Evolutionary conservation across 1,284 basidiomycete genomes (phyloP).

Genomic region (Afroboletus lepidellus): DNA sequence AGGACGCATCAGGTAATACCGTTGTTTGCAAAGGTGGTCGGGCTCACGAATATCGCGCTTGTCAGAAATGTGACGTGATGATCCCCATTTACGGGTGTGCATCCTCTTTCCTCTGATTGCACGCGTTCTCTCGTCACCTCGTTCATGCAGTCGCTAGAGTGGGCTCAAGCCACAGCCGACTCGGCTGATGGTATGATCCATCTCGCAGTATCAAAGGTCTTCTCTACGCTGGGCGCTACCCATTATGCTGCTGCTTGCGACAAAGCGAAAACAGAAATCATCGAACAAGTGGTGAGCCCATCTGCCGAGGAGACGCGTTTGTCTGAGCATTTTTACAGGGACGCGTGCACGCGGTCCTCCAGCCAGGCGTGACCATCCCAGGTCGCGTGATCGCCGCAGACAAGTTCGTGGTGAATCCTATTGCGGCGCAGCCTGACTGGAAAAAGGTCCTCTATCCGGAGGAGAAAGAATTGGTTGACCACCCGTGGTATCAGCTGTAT

Average conservation of each 20-base stretch:
- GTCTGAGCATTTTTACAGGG: background rate
- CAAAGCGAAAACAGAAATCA: background rate
- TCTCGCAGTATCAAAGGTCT: background rate
- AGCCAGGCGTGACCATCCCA: background rate
- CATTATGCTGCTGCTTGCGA: background rate
- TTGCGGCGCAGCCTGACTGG: background rate
- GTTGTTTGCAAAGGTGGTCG: background rate
- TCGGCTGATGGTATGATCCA: background rate
- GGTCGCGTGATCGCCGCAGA: background rate
- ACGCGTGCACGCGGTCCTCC: background rate
- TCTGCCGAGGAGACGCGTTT: background rate
- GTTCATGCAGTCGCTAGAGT: background rate
- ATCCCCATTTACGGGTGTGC: too few species aligned
- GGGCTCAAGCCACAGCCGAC: background rate
- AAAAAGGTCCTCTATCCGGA: background rate
- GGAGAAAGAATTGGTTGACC: background rate
- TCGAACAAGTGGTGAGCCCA: background rate
- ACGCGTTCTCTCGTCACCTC: background rate
- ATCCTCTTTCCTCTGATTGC: background rate
- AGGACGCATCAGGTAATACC: background rate
- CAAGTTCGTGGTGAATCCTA: background rate
- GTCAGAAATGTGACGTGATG: background rate
- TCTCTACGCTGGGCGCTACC: background rate
- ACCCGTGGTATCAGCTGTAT: background rate
- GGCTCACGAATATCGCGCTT: background rate